A percentile compares a stretch with the other conserved stretches of the same genome.
Conservation (phyloP, 257 asterid genomes). For the Vinca minor region DNA sequence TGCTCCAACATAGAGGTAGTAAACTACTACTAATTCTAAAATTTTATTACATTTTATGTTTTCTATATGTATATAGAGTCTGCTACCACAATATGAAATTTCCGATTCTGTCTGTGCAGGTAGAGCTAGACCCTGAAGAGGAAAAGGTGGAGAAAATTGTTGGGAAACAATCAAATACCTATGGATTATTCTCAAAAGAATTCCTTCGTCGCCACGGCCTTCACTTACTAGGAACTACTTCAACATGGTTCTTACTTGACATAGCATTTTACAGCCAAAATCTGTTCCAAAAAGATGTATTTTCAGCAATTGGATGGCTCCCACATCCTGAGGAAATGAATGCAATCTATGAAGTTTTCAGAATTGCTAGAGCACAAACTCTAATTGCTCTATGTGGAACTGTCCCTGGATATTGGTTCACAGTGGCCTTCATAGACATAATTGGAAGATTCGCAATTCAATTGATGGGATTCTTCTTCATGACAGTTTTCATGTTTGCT, state of each 20-base stretch:
- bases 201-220: conserved; percentile 35
- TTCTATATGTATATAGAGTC: too few relatives aligned
- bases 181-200: conserved; percentile 24
- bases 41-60: too few relatives aligned
- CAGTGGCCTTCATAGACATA: conserved; percentile 32
- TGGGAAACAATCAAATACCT: conserved; percentile 4
- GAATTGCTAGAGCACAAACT: conserved; percentile 34
- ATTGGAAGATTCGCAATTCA: conserved; percentile 37
- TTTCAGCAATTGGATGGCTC: conserved; percentile 32
- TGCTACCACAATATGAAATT: too few relatives aligned
- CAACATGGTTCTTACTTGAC: conserved; percentile 36
- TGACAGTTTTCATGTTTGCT: conserved; percentile 48
- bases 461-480: conserved; percentile 43
- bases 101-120: too few relatives aligned
- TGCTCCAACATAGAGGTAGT: too few relatives aligned
- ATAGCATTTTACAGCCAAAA: conserved; percentile 39
- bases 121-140: conserved; percentile 31
- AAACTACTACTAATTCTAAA: too few relatives aligned
- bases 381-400: conserved; percentile 40
- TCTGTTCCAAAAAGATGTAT: conserved; percentile 40
- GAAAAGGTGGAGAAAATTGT: conserved; percentile 15
- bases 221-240: conserved; percentile 33
- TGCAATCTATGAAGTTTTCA: conserved; percentile 31
- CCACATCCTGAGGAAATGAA: conserved; percentile 29
- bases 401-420: conserved; percentile 49